Percentiles rank a stretch among this genome's conserved stretches.
Conservation (phyloP, 2,329 filamentous ascomycete species). For the Microcyclospora pomicola region DNA sequence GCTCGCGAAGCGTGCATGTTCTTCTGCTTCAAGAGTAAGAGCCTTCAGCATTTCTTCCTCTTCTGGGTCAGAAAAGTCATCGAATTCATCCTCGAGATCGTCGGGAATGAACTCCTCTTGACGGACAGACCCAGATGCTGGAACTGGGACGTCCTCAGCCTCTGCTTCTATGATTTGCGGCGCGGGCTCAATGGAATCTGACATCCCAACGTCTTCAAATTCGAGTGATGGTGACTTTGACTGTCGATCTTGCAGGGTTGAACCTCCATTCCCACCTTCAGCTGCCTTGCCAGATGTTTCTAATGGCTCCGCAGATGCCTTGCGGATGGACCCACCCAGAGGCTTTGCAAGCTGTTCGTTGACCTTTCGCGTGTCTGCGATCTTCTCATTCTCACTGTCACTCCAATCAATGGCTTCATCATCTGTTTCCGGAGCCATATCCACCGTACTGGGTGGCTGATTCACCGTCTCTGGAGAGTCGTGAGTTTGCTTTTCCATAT, state of each 20-base stretch:
- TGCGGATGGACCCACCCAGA: no score
- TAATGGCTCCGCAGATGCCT: no score
- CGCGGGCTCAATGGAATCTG: no score
- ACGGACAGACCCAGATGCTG: conserved; percentile 20
- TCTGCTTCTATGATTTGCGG: conserved; percentile 5
- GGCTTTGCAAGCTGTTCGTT: not conserved
- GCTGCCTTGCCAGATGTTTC: no score
- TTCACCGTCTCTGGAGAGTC: no score
- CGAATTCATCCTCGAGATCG: conserved; percentile 22
- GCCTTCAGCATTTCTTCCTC: conserved; percentile 80
- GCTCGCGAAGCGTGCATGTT: conserved; percentile 84
- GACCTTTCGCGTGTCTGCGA: not conserved
- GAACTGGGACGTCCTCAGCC: conserved; percentile 14
- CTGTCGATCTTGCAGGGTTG: not conserved
- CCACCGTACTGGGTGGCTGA: no score
- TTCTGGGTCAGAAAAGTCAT: conserved; percentile 64
- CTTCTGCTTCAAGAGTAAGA: conserved; percentile 79
- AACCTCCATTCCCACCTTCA: no score
- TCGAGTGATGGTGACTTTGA: conserved; percentile 7
- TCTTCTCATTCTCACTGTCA: conserved; percentile 33
- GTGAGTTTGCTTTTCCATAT: no score
- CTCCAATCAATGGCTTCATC: conserved; percentile 37
- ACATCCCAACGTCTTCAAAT: conserved; percentile 1
- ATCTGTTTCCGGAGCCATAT: conserved; percentile 2
- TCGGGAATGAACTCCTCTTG: conserved; percentile 15